Evolutionary conservation across 176 grass and related monocot species (phyloP).

Genomic region (Typha latifolia): DNA sequence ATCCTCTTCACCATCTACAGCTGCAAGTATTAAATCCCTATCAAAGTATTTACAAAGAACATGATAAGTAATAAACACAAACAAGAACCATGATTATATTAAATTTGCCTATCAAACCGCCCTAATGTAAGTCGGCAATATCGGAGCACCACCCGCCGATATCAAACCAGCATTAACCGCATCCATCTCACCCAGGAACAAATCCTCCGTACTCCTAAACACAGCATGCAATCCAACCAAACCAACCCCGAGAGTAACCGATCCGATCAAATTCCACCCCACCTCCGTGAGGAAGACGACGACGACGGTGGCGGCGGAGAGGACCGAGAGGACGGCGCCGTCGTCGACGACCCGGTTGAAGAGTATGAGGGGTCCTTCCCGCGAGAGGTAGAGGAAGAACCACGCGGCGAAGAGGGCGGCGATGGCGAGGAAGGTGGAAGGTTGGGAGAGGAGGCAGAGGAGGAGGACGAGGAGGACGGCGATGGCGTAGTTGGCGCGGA

Average conservation of each 20-base stretch:
- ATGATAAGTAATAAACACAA: no score
- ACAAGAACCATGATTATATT: no score
- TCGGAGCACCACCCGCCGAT: not conserved
- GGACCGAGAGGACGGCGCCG: not conserved
- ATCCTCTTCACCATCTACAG: no score
- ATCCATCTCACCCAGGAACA: not conserved
- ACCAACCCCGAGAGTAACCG: not conserved
- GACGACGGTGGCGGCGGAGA: not conserved
- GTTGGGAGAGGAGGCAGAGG: slow-evolving; percentile 41
- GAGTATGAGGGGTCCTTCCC: slow-evolving; percentile 1
- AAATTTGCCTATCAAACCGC: not conserved
- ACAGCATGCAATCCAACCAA: not conserved
- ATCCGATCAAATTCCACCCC: not conserved
- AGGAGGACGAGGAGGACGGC: slow-evolving; percentile 30
- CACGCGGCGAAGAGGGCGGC: slow-evolving; percentile 42
- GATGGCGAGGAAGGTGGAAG: slow-evolving; percentile 35
- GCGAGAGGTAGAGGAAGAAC: slow-evolving; percentile 58
- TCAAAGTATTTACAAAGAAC: no score
- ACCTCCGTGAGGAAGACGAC: not conserved
- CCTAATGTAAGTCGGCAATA: not conserved
- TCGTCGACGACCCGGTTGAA: not conserved
- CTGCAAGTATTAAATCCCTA: no score
- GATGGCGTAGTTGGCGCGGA: slow-evolving; percentile 75
- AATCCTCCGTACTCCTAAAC: not conserved
- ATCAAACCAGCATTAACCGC: not conserved